Percentiles rank a stretch among this genome's conserved stretches.
Evolutionary conservation across 2,329 filamentous ascomycete species (phyloP).

Genomic region (Helotiales sp.): DNA sequence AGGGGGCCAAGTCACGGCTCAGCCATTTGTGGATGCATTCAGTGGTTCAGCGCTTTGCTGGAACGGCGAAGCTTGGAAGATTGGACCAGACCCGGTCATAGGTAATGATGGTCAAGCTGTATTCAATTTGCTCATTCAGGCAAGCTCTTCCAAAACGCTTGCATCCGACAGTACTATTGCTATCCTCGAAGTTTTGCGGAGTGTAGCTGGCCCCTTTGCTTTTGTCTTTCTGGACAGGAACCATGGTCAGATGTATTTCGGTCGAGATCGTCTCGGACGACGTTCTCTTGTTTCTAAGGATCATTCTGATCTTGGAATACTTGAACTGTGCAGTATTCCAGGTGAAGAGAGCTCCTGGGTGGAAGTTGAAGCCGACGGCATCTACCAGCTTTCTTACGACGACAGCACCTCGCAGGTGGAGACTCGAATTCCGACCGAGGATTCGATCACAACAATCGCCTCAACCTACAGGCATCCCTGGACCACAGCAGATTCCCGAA

Average conservation of each 20-base stretch:
- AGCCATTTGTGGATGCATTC: conserved; percentile 68
- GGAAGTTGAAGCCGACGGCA: conserved; percentile 84
- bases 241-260: conserved; percentile 72
- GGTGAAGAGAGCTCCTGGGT: conserved; percentile 63
- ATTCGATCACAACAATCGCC: background rate
- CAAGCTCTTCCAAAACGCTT: conserved; percentile 35
- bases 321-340: conserved; percentile 75
- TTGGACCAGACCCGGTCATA: conserved; percentile 60
- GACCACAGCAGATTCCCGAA: background rate
- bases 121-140: conserved; percentile 60
- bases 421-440: background rate
- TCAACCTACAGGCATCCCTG: conserved; percentile 22
- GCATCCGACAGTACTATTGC: conserved; percentile 38
- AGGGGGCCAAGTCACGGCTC: conserved; percentile 70
- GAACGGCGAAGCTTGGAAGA: conserved; percentile 96
- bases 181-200: conserved; percentile 59
- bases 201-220: conserved; percentile 82
- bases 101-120: conserved; percentile 82
- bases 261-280: conserved; percentile 84
- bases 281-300: conserved; percentile 74
- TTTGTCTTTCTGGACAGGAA: conserved; percentile 80
- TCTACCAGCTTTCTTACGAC: conserved; percentile 57
- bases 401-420: background rate
- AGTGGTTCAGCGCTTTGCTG: conserved; percentile 80
- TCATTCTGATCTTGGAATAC: conserved; percentile 46